Base-by-base conservation (phyloP, 768 basidiomycete species). In the Pisolithus sp. region DNA sequence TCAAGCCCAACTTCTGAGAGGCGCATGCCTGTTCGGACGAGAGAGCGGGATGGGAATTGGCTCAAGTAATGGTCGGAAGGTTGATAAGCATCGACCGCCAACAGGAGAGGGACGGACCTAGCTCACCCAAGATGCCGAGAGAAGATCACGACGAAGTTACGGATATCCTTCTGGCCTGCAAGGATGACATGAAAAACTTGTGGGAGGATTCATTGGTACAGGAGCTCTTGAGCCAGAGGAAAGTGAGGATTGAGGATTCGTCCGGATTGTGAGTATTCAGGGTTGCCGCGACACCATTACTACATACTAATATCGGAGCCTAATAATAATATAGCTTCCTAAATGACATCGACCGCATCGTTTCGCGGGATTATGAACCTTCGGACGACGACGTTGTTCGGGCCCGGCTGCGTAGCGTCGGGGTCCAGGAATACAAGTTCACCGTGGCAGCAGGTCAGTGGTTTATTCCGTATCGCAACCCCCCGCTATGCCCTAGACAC, bases 361-460 rank as follows among this genome's bases (percentile, higher is more conserved):
- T 82, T 13, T 68, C 73, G n/a, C 62, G 69, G 18, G 72, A 70
- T 53, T 90, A 87, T 61, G 76, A 82, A 55, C 86, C 87, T 1
- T 81, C 76, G 2, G 86, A 87, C 55, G 77, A 85, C 49, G 89
- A 92, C 58, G 79, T 92, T 21, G 76, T 92, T 51, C 80, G 86
- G 10, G 89, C 89, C 23, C 80, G 89, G 18, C 69, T 91, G 45
- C 77, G 86, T 45, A 92, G 89, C 1, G 71, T 88, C n/a, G 87
- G 86, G 30, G 80, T 90, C 10, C 85, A 89, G 64, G 87, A 90
- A 62, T 82, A 89, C 59, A 72, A 72, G 41, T 81, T 88, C 56
- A 68, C 74, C 34, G 77, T 88, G 57, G 82, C 83, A 49, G 76
- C 81, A 53, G 81, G 87, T 86, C 53, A 18, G 76, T 68, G 4